A percentile compares a stretch with the other conserved stretches of the same genome.
phyloP scores from a whole-genome alignment of 805 yeast genomes.

The Wickerhamiella sorbophila region DNA sequence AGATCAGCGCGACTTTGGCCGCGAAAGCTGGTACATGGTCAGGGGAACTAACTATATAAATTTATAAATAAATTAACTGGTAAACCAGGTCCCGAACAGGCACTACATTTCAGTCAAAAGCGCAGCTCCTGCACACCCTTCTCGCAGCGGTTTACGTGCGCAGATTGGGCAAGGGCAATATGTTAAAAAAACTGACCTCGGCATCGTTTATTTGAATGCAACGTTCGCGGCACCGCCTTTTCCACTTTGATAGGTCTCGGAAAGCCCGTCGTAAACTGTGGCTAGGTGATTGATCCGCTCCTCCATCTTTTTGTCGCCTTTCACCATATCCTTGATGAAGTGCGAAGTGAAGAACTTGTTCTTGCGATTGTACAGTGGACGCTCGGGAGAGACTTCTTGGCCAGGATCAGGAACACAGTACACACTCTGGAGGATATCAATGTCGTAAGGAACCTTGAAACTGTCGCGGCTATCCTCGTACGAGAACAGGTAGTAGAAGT shows the following conservation, averaged over 20 bases:
- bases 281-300: conserved; percentile 7
- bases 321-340: conserved; percentile 7
- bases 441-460: conserved; percentile 14
- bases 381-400: conserved; percentile 2
- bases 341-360: conserved; percentile 12
- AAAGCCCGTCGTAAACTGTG: conserved; percentile 10
- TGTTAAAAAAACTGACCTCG: too few species aligned
- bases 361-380: conserved; percentile 11
- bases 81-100: too few species aligned
- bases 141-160: too few species aligned
- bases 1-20: too few species aligned
- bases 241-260: conserved; percentile 9
- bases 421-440: conserved; percentile 13
- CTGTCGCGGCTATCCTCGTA: conserved; percentile 13
- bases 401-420: conserved; percentile 12
- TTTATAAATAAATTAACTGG: too few species aligned
- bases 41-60: too few species aligned
- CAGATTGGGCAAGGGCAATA: too few species aligned
- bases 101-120: too few species aligned
- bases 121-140: too few species aligned
- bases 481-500: conserved; percentile 15
- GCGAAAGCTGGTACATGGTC: too few species aligned
- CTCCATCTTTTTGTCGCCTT: conserved; percentile 5
- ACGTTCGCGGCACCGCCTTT: conserved; percentile 6
- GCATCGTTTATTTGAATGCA: neutral